These are phyloP conservation scores for Centella asiatica DNA, from an alignment of 129 eudicot species.

Conservation along the genomic window DNA sequence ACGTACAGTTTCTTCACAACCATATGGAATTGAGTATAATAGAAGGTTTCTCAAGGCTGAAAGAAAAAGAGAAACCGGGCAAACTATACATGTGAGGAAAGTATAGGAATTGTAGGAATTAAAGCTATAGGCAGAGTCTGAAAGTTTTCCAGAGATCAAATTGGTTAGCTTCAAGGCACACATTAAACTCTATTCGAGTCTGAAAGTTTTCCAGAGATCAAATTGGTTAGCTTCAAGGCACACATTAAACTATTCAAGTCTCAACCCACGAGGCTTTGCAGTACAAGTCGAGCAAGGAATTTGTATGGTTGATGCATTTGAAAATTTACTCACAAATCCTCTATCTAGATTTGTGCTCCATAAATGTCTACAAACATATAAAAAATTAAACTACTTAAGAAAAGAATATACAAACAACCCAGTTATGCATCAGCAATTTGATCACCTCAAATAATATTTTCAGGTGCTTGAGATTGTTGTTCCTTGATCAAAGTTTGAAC, in stretches of 20 bases:
- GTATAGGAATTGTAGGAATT: no score
- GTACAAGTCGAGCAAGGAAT: no score
- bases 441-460: constrained; percentile 29
- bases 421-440: background rate
- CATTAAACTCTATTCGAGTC: no score
- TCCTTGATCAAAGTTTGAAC: constrained; percentile 51
- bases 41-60: background rate
- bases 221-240: no score
- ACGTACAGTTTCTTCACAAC: background rate
- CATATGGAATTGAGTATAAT: background rate
- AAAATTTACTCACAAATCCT: background rate
- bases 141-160: no score
- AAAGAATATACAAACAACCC: background rate
- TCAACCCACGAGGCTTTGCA: no score
- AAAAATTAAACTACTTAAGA: background rate
- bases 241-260: no score
- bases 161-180: no score
- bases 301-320: background rate
- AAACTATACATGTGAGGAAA: no score
- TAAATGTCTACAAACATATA: background rate
- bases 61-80: no score
- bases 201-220: no score
- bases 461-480: constrained; percentile 34
- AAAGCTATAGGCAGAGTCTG: no score
- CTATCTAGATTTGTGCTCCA: background rate